Conservation (phyloP, 2,329 filamentous ascomycete species). For the Dactylonectria macrodidyma region DNA sequence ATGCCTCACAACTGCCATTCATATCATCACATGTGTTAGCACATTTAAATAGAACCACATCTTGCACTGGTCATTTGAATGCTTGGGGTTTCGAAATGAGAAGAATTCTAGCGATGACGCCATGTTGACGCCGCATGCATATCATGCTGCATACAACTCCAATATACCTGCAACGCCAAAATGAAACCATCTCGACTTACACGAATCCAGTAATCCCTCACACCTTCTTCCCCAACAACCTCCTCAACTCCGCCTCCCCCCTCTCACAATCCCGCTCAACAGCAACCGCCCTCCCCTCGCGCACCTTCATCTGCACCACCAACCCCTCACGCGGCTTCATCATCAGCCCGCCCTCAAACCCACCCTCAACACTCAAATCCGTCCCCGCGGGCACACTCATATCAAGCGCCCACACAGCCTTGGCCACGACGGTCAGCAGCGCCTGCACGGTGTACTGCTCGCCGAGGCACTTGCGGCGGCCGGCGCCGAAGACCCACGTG, state of each 20-base stretch:
- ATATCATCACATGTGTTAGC: not conserved
- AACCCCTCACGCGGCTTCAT: slow-evolving; percentile 33
- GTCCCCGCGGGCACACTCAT: slow-evolving; percentile 44
- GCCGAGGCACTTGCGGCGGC: slow-evolving; percentile 63
- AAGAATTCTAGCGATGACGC: not conserved
- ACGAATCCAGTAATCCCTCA: not conserved
- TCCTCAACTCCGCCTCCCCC: slow-evolving; percentile 26
- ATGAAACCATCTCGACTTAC: not conserved
- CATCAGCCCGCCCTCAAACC: slow-evolving; percentile 43
- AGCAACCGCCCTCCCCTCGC: slow-evolving; percentile 18
- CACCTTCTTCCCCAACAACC: slow-evolving; percentile 14
- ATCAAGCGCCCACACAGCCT: slow-evolving; percentile 65
- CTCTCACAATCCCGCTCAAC: slow-evolving; percentile 26
- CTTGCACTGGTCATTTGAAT: not conserved
- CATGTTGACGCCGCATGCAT: too few relatives aligned
- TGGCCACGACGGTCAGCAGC: slow-evolving; percentile 56
- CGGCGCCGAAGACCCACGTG: slow-evolving; percentile 63
- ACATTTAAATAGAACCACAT: not conserved
- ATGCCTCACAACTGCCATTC: not conserved
- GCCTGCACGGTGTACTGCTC: slow-evolving; percentile 64
- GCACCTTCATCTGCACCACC: slow-evolving; percentile 22
- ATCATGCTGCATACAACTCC: too few relatives aligned
- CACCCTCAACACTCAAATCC: slow-evolving; percentile 45
- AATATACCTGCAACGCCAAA: not conserved
- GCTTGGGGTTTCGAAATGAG: not conserved